These are phyloP conservation scores for Hsuehochloa calcarea DNA, from an alignment of 176 grass and related monocot species.

Conservation along the genomic window DNA sequence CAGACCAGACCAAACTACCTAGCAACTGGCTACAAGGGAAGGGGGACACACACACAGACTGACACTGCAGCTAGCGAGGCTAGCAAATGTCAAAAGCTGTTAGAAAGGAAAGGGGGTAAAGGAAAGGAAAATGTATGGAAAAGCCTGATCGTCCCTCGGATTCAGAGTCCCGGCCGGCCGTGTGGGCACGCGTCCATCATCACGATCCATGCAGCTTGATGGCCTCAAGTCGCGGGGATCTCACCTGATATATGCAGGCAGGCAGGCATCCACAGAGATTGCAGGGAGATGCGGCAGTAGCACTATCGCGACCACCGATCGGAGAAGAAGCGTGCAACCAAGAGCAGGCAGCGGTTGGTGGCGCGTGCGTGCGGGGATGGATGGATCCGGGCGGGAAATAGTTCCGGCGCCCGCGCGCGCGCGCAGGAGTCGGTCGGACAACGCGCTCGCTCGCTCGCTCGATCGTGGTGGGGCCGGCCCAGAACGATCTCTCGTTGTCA, in stretches of 20 bases:
- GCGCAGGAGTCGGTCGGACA: neutral
- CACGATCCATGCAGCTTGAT: neutral
- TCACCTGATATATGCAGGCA: neutral
- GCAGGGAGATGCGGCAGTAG: neutral
- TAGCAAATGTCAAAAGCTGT: neutral
- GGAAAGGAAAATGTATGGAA: neutral
- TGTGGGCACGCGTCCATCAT: constrained; percentile 5
- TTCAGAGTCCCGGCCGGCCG: neutral
- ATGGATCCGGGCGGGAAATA: neutral
- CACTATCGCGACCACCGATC: neutral
- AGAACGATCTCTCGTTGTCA: constrained; percentile 3
- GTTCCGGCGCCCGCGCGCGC: neutral
- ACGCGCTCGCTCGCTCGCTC: neutral
- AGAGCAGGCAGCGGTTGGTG: neutral
- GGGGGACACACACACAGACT: neutral
- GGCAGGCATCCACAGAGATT: no score
- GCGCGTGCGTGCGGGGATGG: neutral
- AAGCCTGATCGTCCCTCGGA: neutral
- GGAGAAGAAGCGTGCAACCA: neutral
- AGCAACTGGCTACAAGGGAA: neutral
- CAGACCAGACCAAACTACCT: neutral
- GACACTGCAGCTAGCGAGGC: neutral
- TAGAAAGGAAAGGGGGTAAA: neutral
- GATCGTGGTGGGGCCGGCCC: neutral
- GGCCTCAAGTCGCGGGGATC: neutral